Conservation (phyloP, 257 asterid species). For the Solanum medicagineum region DNA sequence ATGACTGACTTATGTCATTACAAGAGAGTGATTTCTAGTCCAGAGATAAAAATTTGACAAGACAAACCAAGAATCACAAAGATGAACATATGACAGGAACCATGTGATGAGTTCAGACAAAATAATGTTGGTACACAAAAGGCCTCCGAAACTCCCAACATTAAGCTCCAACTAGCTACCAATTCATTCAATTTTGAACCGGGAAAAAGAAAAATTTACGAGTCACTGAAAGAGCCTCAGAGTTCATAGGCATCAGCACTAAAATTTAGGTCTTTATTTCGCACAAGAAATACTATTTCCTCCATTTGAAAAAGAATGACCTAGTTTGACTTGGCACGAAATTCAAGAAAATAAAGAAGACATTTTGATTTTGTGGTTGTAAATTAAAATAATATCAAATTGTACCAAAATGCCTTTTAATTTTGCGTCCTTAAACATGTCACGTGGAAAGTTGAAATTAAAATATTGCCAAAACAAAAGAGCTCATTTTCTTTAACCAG, state of each 20-base stretch:
- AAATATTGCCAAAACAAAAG: no score
- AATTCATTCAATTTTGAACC: background rate
- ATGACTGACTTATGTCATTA: background rate
- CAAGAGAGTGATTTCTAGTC: background rate
- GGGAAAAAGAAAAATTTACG: background rate
- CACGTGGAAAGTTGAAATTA: no score
- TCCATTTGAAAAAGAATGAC: no score
- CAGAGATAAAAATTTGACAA: background rate
- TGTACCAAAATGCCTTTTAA: no score
- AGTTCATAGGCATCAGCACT: background rate
- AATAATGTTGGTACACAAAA: background rate
- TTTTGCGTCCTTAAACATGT: no score
- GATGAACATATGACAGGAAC: background rate
- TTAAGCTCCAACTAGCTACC: background rate
- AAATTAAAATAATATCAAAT: no score
- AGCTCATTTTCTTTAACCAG: no score
- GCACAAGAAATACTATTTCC: background rate
- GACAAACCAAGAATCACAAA: background rate
- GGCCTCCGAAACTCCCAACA: background rate
- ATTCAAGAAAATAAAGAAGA: no score
- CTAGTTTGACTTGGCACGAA: no score
- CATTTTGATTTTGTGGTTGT: no score
- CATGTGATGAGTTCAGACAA: background rate
- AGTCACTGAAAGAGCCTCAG: background rate
- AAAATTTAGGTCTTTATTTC: background rate